These are phyloP conservation scores for Ramularia endophylla DNA, from an alignment of 2,329 filamentous ascomycete genomes.

Conservation along the genomic window DNA sequence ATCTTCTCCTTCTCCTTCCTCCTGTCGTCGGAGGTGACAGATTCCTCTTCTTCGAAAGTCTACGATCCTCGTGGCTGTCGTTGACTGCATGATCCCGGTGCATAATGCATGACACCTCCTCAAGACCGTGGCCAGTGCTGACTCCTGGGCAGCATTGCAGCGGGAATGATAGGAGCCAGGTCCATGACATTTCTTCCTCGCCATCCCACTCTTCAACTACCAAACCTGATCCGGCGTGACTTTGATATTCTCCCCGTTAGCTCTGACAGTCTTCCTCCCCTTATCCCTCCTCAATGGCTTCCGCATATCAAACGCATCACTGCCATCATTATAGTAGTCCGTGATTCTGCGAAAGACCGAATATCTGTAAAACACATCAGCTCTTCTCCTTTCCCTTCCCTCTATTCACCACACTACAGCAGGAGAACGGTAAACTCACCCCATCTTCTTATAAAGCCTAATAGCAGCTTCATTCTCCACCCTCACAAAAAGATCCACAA, in stretches of 20 bases:
- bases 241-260: slow-evolving; percentile 70
- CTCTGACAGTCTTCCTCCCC: slow-evolving; percentile 67
- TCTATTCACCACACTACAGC: neutral
- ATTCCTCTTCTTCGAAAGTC: too few species aligned
- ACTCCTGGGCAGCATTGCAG: too few species aligned
- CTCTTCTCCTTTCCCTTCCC: too few species aligned
- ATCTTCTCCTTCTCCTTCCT: too few species aligned
- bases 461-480: slow-evolving; percentile 85
- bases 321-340: slow-evolving; percentile 90
- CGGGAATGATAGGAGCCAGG: too few species aligned
- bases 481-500: slow-evolving; percentile 90
- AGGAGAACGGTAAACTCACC: slow-evolving; percentile 43
- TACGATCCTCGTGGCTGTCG: too few species aligned
- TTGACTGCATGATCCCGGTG: too few species aligned
- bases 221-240: slow-evolving; percentile 84
- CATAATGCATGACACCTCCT: too few species aligned
- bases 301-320: slow-evolving; percentile 96
- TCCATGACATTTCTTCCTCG: too few species aligned
- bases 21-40: too few species aligned
- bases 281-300: slow-evolving; percentile 81
- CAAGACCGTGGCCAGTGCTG: too few species aligned
- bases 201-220: slow-evolving; percentile 44
- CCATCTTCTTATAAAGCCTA: slow-evolving; percentile 81
- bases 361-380: slow-evolving; percentile 46
- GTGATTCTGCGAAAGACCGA: slow-evolving; percentile 83